These are phyloP conservation scores for Ettlia oleoabundans DNA, from an alignment of 139 green algal species.

Conservation along the genomic window DNA sequence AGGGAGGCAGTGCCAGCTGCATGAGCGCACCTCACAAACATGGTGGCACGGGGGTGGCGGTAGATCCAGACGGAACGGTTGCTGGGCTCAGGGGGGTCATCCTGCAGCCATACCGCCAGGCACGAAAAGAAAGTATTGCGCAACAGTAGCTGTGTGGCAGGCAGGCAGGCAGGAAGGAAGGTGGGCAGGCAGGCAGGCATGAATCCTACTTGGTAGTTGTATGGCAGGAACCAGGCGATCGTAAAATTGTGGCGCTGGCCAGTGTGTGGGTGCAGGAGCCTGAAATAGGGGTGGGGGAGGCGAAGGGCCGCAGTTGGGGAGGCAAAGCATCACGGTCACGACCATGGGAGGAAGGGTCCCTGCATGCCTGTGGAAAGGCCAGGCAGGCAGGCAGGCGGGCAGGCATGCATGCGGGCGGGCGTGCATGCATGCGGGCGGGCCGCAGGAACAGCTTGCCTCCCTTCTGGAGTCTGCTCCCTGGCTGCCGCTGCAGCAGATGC, in stretches of 20 bases:
- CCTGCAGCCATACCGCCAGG: background rate
- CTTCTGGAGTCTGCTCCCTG: no score
- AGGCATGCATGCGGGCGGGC: no score
- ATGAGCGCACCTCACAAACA: slow-evolving; percentile 26
- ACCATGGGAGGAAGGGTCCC: no score
- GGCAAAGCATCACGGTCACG: no score
- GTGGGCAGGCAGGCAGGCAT: background rate
- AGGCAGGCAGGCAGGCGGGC: no score
- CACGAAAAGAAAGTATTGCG: background rate
- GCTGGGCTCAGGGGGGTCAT: slow-evolving; percentile 8
- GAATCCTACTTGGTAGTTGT: slow-evolving; percentile 4
- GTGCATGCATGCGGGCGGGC: no score
- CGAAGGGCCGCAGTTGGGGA: no score
- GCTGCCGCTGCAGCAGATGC: background rate
- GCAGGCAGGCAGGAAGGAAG: background rate
- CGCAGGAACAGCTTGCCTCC: no score
- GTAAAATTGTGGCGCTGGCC: background rate
- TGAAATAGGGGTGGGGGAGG: no score
- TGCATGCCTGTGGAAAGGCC: no score
- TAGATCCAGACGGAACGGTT: background rate
- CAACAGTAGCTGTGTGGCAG: no score
- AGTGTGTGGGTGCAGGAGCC: slow-evolving; percentile 9
- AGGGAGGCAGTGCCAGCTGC: no score
- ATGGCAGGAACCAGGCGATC: slow-evolving; percentile 11
- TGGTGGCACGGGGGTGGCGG: background rate